Evolutionary conservation across 805 yeast genomes (phyloP).

Genomic region (Aciculoconidium aculeatum): DNA sequence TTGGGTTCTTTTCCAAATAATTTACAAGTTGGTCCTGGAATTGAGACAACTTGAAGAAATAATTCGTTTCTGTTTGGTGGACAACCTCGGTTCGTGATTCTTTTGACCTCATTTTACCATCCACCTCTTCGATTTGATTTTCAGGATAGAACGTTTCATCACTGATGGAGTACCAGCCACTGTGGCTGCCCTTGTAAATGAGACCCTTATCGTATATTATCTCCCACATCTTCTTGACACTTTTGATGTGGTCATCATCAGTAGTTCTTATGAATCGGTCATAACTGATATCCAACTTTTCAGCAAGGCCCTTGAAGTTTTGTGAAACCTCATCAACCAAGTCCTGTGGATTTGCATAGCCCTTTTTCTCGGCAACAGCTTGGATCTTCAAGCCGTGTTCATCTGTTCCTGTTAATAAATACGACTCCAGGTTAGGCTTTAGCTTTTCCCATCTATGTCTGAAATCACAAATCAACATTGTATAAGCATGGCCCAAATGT

Average conservation of each 20-base stretch:
- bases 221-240: slow-evolving; percentile 70
- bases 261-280: slow-evolving; percentile 89
- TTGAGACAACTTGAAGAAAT: slow-evolving; percentile 71
- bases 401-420: slow-evolving; percentile 87
- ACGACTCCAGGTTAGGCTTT: slow-evolving; percentile 28
- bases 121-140: slow-evolving; percentile 50
- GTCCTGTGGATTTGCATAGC: slow-evolving; percentile 42
- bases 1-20: slow-evolving; percentile 42
- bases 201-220: slow-evolving; percentile 50
- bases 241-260: slow-evolving; percentile 64
- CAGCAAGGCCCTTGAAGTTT: slow-evolving; percentile 61
- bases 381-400: slow-evolving; percentile 95
- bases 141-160: slow-evolving; percentile 95
- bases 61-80: slow-evolving; percentile 75
- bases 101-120: slow-evolving; percentile 37
- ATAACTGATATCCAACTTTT: slow-evolving; percentile 48
- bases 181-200: slow-evolving; percentile 77
- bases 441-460: slow-evolving; percentile 64
- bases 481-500: slow-evolving; percentile 88
- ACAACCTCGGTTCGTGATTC: slow-evolving; percentile 76
- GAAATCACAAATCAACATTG: slow-evolving; percentile 80
- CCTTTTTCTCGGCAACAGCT: slow-evolving; percentile 60
- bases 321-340: slow-evolving; percentile 69
- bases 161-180: slow-evolving; percentile 92
- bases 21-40: slow-evolving; percentile 52